Percentiles rank a stretch among this genome's conserved stretches.
Evolutionary conservation across 2,329 filamentous ascomycete genomes (phyloP).

Genomic region (Colletotrichum somersetense): DNA sequence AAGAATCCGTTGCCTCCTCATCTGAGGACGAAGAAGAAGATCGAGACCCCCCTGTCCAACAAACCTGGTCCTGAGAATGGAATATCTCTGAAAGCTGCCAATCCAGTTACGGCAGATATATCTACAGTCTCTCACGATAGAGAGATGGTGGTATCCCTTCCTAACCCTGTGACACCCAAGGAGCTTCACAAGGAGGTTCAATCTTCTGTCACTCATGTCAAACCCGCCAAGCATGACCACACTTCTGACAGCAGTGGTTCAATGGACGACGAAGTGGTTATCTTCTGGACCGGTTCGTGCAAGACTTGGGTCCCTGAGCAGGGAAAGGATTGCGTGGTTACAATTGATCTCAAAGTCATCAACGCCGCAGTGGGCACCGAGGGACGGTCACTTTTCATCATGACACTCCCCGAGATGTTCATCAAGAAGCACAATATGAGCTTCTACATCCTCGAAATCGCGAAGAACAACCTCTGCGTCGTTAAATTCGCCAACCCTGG

Average conservation of each 20-base stretch:
- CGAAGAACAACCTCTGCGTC: not conserved
- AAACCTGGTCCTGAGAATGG: not conserved
- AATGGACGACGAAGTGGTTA: not conserved
- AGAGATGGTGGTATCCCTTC: not conserved
- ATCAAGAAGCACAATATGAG: conserved; percentile 2
- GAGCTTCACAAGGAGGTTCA: not conserved
- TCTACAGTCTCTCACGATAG: not conserved
- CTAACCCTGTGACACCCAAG: not conserved
- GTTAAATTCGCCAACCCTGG: not conserved
- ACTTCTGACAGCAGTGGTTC: not conserved
- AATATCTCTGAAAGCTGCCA: not conserved
- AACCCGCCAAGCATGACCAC: not conserved
- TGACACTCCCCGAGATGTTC: not conserved
- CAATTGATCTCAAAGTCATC: not conserved
- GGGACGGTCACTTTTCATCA: not conserved
- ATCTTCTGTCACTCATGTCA: not conserved
- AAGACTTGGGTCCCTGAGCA: not conserved
- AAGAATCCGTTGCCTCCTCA: conserved; percentile 17
- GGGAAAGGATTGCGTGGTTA: not conserved
- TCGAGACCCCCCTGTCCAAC: not conserved
- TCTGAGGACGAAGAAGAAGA: conserved; percentile 10
- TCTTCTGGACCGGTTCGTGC: conserved; percentile 4
- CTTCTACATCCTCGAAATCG: not conserved
- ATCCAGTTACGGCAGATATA: not conserved
- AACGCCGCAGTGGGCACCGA: not conserved